Conservation (phyloP, 2,329 filamentous ascomycete species). For the Scedosporium minutisporum region DNA sequence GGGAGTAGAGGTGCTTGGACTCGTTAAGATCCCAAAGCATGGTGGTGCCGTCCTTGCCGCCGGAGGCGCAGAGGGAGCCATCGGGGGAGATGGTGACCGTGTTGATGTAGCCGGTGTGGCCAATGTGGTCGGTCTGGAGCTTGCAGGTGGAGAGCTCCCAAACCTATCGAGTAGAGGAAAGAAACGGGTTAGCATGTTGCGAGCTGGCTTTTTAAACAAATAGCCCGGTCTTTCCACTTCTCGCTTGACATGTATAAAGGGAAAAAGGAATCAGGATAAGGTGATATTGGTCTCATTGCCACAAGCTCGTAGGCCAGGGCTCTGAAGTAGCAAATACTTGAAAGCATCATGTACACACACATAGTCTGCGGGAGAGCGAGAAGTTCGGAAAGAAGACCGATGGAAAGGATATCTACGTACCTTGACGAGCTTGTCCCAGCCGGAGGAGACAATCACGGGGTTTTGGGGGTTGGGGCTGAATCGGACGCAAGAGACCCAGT, state of each 20-base stretch:
- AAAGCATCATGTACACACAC: constrained; percentile 74
- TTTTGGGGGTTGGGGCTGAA: constrained; percentile 99
- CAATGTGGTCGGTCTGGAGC: constrained; percentile 99
- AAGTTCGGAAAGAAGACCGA: constrained; percentile 26
- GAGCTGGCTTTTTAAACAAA: neutral
- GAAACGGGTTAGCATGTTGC: constrained; percentile 3
- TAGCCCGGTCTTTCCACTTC: neutral
- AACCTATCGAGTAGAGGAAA: constrained; percentile 51
- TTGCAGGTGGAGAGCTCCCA: constrained; percentile 99
- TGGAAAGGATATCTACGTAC: constrained; percentile 39
- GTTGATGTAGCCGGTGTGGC: constrained; percentile 99
- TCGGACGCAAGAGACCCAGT: constrained; percentile 98
- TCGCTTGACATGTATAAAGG: neutral
- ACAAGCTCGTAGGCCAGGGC: constrained; percentile 46
- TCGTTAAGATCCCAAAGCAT: constrained; percentile 99
- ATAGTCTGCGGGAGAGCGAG: constrained; percentile 2
- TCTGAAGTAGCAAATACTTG: constrained; percentile 99
- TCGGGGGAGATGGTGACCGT: constrained; percentile 99
- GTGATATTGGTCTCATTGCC: constrained; percentile 97
- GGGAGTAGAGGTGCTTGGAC: constrained; percentile 99
- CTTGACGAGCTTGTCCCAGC: constrained; percentile 99
- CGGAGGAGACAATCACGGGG: constrained; percentile 96
- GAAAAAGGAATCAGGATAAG: constrained; percentile 60
- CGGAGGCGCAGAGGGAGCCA: constrained; percentile 96
- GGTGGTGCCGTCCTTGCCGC: constrained; percentile 99